Conservation (phyloP, 169 alveolate species). For the Cryptosporidium viatorum region DNA sequence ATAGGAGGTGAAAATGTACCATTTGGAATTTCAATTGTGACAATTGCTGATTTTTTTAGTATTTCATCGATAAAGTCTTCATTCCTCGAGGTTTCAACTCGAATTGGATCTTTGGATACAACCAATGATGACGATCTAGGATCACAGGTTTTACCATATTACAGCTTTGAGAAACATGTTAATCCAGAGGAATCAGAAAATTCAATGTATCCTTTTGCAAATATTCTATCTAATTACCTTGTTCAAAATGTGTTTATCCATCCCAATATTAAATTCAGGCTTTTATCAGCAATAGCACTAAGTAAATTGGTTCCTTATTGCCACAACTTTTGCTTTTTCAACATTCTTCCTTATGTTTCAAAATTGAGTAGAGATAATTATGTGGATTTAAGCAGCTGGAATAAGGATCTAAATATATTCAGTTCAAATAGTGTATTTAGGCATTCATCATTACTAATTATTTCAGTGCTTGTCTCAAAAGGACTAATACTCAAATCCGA, state of each 20-base stretch:
- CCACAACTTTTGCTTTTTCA: conserved; percentile 1
- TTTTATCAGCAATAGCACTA: conserved; percentile 17
- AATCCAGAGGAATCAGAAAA: not conserved
- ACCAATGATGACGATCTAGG: not conserved
- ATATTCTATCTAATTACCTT: conserved; percentile 16
- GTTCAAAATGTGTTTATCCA: conserved; percentile 42
- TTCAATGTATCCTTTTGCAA: conserved; percentile 29
- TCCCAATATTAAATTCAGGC: conserved; percentile 43
- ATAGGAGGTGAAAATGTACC: conserved; percentile 74
- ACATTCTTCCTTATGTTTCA: not conserved
- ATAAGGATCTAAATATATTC: not conserved
- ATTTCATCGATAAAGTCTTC: conserved; percentile 53
- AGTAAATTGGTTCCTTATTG: conserved; percentile 39
- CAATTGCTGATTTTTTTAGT: conserved; percentile 74
- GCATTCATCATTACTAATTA: conserved; percentile 42
- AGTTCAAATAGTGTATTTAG: conserved; percentile 19
- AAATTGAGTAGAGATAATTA: not conserved
- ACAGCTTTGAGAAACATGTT: not conserved
- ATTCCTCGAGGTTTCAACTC: conserved; percentile 49
- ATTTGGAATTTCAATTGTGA: conserved; percentile 69
- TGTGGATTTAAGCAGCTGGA: not conserved
- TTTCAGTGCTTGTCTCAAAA: conserved; percentile 13
- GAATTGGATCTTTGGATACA: conserved; percentile 31
- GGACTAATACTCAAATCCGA: not conserved
- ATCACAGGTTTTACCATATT: not conserved